Conservation (phyloP, 2,329 filamentous ascomycete species). For the Samsoniella hepiali region DNA sequence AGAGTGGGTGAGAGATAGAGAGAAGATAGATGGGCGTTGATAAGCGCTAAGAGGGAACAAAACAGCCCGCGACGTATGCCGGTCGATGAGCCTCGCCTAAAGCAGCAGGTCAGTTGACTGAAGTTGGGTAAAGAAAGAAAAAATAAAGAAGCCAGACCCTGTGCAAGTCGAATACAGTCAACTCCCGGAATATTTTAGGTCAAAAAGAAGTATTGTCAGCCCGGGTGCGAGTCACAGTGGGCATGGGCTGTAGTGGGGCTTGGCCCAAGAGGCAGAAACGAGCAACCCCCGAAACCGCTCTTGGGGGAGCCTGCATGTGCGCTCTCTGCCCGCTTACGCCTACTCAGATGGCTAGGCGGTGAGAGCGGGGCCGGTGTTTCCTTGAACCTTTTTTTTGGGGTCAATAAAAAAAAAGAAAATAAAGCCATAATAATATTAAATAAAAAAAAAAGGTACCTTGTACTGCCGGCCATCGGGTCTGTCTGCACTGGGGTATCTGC, state of each 20-base stretch:
- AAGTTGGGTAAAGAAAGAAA: neutral
- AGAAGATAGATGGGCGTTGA: neutral
- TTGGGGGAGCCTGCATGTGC: neutral
- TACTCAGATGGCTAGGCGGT: slow-evolving; percentile 5
- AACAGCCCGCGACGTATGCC: neutral
- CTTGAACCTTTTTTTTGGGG: no score
- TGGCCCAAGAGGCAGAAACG: slow-evolving; percentile 23
- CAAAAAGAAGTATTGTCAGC: neutral
- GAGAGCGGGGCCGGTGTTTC: neutral
- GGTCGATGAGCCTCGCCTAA: neutral
- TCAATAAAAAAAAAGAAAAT: no score
- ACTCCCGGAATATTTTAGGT: neutral
- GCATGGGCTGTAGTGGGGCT: neutral
- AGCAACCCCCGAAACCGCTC: slow-evolving; percentile 20
- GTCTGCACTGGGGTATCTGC: no score
- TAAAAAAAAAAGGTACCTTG: no score
- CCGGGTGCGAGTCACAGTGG: slow-evolving; percentile 8
- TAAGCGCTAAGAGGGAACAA: neutral
- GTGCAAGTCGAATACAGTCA: neutral
- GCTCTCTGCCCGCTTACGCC: slow-evolving; percentile 1
- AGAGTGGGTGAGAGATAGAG: neutral
- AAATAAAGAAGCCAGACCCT: neutral
- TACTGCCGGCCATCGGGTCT: no score
- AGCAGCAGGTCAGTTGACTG: neutral
- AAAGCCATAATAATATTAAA: no score